Base-by-base conservation (phyloP, 2,329 filamentous ascomycete genomes). In the Colletotrichum sp. region DNA sequence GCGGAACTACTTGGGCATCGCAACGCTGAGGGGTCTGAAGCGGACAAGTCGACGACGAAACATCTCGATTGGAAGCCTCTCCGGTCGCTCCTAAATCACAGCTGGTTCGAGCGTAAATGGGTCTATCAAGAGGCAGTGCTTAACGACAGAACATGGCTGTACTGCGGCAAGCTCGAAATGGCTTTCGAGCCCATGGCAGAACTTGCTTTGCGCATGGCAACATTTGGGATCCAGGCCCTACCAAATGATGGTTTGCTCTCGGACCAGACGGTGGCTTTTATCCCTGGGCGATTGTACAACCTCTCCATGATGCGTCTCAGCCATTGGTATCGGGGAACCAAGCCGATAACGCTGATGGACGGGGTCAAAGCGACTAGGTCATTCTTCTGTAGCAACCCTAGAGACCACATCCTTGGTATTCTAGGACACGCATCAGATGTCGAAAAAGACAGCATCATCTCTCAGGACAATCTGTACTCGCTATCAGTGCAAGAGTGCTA, bases 31-130 rank as follows among this genome's bases (percentile, higher is more conserved):
- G 24, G 57, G 15, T 2, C 16, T 10, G 30, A 44, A 21, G 34
- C 39, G 7, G 68, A 7, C 32, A 52, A 71, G 57, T 7, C 34
- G 2, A 64, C 18, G 13, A 28, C 26, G 2, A 49, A 49, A 21
- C 30, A 10, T 16, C 24, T 64, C 8, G 59, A 71, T n/a, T 71
- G 69, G 69, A 52, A 24, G 13, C 57, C 59, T n/a, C 69, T 71
- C 1, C 24, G 39, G 4, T 49, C 59, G n/a, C 52, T 72, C 4
- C 34, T 72, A 26, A 34, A 30, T 12, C 52, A 69, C 30, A 26
- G 28, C 52, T 72, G 70, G 70, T 72, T 72, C 30, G 52, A 72
- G 8, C 24, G 70, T 2, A 72, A 72, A 39, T 69, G 70, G 70
- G 70, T 72, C 7, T 69, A 49, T 13, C 65, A 73, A 10, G 71